Evolutionary conservation across 306 rosid genomes (phyloP).

Genomic region (Acacia crassicarpa): DNA sequence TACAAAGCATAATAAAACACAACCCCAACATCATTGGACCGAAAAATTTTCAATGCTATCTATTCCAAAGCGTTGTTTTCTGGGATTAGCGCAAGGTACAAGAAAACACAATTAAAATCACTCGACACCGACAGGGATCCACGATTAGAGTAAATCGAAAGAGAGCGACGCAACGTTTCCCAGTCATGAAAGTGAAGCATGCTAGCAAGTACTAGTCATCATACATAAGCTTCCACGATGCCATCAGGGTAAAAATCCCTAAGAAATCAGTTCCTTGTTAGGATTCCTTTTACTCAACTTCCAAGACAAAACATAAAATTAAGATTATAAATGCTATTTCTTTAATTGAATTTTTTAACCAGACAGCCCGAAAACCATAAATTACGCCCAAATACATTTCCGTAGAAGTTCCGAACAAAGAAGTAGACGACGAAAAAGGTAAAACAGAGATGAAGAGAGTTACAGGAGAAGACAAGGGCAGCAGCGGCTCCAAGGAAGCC

Average conservation of each 20-base stretch:
- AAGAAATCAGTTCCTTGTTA: background rate
- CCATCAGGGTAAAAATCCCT: background rate
- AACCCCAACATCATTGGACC: background rate
- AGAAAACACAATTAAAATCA: background rate
- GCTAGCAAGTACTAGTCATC: background rate
- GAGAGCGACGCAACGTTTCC: background rate
- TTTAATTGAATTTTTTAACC: background rate
- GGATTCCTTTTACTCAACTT: background rate
- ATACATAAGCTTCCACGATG: background rate
- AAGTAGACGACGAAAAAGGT: background rate
- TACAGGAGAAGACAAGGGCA: slow-evolving; percentile 78
- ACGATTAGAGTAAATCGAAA: background rate
- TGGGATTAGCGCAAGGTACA: background rate
- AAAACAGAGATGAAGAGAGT: background rate
- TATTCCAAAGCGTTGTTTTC: background rate
- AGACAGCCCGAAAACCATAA: background rate
- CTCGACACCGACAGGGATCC: background rate
- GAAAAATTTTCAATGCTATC: background rate
- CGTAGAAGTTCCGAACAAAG: background rate
- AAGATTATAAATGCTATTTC: background rate
- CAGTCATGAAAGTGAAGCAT: background rate
- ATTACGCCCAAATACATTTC: background rate
- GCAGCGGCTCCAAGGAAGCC: slow-evolving; percentile 83
- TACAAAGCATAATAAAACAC: background rate
- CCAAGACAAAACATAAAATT: background rate